Conservation (phyloP, 164 flowering plant genomes). For the Annona cherimola region DNA sequence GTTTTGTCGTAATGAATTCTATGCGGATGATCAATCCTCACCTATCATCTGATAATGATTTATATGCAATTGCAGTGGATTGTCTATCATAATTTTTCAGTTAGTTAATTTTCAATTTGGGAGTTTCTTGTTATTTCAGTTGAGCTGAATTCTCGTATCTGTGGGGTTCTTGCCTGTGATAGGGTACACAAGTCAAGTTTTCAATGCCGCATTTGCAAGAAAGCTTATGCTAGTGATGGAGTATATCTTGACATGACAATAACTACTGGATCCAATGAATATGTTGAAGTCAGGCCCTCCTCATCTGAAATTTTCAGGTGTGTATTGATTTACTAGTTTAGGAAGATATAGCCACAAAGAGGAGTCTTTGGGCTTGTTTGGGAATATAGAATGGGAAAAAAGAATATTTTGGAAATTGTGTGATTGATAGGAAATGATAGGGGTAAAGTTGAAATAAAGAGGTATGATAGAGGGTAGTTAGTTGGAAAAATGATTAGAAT, state of each 20-base stretch:
- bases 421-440: too few relatives aligned
- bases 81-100: neutral
- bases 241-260: conserved; percentile 58
- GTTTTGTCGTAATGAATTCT: neutral
- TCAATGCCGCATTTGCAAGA: conserved; percentile 61
- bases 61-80: neutral
- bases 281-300: conserved; percentile 42
- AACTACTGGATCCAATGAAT: conserved; percentile 51
- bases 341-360: neutral
- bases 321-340: neutral
- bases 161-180: conserved; percentile 14
- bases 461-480: too few relatives aligned
- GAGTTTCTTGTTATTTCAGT: neutral
- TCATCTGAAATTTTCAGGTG: conserved; percentile 79
- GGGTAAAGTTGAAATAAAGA: too few relatives aligned
- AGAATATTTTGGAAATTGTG: too few relatives aligned
- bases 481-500: too few relatives aligned
- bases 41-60: neutral
- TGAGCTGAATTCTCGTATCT: neutral
- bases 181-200: conserved; percentile 46
- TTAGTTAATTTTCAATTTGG: conserved; percentile 1
- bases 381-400: too few relatives aligned
- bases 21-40: neutral
- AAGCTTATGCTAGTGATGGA: conserved; percentile 44
- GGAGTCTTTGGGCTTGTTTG: neutral